A percentile compares a stretch with the other conserved stretches of the same genome.
Evolutionary conservation across 1,284 basidiomycete genomes (phyloP).

Genomic region (Ustilago tritici): DNA sequence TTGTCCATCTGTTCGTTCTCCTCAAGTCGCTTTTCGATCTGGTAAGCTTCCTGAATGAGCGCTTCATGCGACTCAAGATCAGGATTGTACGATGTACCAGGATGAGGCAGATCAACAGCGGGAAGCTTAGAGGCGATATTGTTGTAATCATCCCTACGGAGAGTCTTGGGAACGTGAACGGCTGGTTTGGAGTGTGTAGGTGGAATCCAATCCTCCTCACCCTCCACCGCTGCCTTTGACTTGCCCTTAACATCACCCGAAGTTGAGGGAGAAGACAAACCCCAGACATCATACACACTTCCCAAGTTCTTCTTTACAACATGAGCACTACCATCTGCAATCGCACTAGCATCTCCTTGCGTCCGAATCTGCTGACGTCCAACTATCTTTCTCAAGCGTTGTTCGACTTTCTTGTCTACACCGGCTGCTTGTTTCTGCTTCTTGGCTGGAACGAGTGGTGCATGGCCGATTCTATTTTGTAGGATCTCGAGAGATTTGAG

Average conservation of each 20-base stretch:
- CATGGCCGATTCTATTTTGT: slow-evolving; percentile 78
- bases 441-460: slow-evolving; percentile 75
- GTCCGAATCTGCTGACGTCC: slow-evolving; percentile 29
- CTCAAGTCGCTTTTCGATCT: slow-evolving; percentile 76
- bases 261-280: slow-evolving; percentile 2
- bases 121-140: slow-evolving; percentile 69
- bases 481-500: slow-evolving; percentile 86
- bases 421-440: slow-evolving; percentile 34
- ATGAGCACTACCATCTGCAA: slow-evolving; percentile 17
- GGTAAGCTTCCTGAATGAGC: slow-evolving; percentile 79
- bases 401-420: slow-evolving; percentile 54
- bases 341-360: slow-evolving; percentile 26
- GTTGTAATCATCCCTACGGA: slow-evolving; percentile 26
- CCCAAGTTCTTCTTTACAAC: slow-evolving; percentile 33
- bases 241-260: slow-evolving; percentile 33
- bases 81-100: slow-evolving; percentile 95
- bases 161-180: slow-evolving; percentile 32
- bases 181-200: slow-evolving; percentile 17
- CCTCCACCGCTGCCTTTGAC: slow-evolving; percentile 10
- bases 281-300: slow-evolving; percentile 47
- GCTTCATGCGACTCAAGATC: slow-evolving; percentile 80
- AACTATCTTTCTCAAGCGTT: slow-evolving; percentile 43
- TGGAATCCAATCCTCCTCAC: slow-evolving; percentile 27
- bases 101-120: slow-evolving; percentile 81
- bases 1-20: slow-evolving; percentile 72